Conservation (phyloP, 75 land plant species). For the Picea glauca region DNA sequence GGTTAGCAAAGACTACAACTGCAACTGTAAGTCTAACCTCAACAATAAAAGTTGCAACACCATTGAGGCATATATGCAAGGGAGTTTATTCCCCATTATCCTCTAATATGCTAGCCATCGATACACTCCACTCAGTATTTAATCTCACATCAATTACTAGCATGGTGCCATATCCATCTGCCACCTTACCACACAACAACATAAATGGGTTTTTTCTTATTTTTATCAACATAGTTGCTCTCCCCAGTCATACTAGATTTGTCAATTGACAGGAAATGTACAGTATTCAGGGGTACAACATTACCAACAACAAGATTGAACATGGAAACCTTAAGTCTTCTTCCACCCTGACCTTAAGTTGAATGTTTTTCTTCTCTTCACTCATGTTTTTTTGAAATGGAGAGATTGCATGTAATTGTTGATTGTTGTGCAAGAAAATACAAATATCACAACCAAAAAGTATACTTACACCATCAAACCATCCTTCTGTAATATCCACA, state of each 20-base stretch:
- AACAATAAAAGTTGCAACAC: slow-evolving; percentile 78
- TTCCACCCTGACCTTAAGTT: slow-evolving; percentile 75
- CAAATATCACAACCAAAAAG: not conserved
- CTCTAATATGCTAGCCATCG: slow-evolving; percentile 61
- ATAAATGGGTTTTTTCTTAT: slow-evolving; percentile 57
- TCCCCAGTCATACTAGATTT: no score
- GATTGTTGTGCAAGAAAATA: no score
- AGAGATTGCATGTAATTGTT: slow-evolving; percentile 52
- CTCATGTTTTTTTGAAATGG: slow-evolving; percentile 68
- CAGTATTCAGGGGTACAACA: slow-evolving; percentile 75
- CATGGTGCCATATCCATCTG: slow-evolving; percentile 52
- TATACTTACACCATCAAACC: no score
- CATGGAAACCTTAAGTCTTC: slow-evolving; percentile 61
- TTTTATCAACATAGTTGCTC: slow-evolving; percentile 9
- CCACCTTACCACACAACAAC: slow-evolving; percentile 82
- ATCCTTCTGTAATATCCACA: no score
- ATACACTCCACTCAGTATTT: slow-evolving; percentile 73
- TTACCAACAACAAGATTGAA: slow-evolving; percentile 87
- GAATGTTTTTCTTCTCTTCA: slow-evolving; percentile 17
- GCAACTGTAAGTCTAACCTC: slow-evolving; percentile 66
- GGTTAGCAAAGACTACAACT: slow-evolving; percentile 42
- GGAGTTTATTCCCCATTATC: slow-evolving; percentile 72
- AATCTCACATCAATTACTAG: slow-evolving; percentile 60
- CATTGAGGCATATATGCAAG: slow-evolving; percentile 63
- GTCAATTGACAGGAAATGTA: no score